Evolutionary conservation across 2,329 filamentous ascomycete genomes (phyloP).

Genomic region (Cadophora malorum): DNA sequence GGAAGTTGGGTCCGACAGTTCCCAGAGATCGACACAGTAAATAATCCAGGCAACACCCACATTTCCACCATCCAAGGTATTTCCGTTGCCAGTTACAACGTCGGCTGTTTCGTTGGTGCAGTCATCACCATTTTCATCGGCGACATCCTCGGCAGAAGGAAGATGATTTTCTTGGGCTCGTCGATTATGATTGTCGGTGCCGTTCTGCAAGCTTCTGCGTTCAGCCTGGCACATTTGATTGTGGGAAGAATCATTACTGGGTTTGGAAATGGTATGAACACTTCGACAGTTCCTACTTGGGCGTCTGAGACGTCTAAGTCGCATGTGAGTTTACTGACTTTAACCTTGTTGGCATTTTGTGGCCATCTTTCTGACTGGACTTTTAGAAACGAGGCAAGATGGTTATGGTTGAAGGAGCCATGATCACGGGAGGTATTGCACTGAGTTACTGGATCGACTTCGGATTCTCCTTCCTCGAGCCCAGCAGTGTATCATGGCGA

Average conservation of each 20-base stretch:
- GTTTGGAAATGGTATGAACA: slow-evolving; percentile 58
- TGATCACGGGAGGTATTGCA: slow-evolving; percentile 63
- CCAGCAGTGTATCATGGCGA: slow-evolving; percentile 59
- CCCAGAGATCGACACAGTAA: slow-evolving; percentile 57
- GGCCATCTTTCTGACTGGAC: background rate
- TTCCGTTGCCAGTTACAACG: slow-evolving; percentile 61
- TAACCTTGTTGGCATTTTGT: no score
- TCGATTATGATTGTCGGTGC: slow-evolving; percentile 64
- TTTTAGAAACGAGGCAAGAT: slow-evolving; percentile 59
- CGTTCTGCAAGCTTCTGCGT: slow-evolving; percentile 49
- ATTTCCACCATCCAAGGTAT: slow-evolving; percentile 51
- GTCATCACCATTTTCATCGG: slow-evolving; percentile 56
- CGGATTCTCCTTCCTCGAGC: slow-evolving; percentile 58
- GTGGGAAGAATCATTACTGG: slow-evolving; percentile 57
- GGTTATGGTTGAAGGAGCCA: slow-evolving; percentile 65
- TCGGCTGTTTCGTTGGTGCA: slow-evolving; percentile 63
- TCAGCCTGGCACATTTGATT: slow-evolving; percentile 59
- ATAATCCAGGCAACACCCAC: slow-evolving; percentile 35
- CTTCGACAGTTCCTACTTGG: slow-evolving; percentile 61
- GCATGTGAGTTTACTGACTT: slow-evolving; percentile 43
- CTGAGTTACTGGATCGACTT: slow-evolving; percentile 67
- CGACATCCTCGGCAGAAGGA: slow-evolving; percentile 62
- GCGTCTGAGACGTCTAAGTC: slow-evolving; percentile 64
- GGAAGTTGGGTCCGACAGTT: slow-evolving; percentile 58
- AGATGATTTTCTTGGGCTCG: slow-evolving; percentile 63